These are phyloP conservation scores for Coniochaeta ligniaria DNA, from an alignment of 2,329 filamentous ascomycete species.

Conservation along the genomic window DNA sequence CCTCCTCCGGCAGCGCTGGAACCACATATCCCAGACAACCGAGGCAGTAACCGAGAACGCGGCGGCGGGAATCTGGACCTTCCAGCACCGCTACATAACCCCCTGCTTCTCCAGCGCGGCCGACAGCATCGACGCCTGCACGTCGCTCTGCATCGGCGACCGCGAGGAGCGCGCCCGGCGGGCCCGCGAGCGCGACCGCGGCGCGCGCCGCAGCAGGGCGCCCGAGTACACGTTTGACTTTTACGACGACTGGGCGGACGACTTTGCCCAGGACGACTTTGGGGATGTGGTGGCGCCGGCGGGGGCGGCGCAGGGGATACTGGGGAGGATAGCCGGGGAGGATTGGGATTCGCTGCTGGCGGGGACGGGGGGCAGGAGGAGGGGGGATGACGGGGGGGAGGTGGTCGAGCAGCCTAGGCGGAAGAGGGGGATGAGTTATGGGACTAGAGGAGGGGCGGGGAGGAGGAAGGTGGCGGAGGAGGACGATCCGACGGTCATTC, in stretches of 20 bases:
- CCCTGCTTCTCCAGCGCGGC: conserved; percentile 69
- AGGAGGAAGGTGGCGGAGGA: conserved; percentile 38
- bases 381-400: conserved; percentile 20
- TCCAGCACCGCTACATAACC: conserved; percentile 76
- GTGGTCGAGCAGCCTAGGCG: conserved; percentile 59
- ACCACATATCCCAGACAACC: conserved; percentile 84
- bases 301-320: conserved; percentile 48
- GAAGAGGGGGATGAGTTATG: conserved; percentile 86
- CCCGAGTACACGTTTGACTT: conserved; percentile 85
- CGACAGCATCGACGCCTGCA: conserved; percentile 64
- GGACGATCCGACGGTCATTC: conserved; percentile 84
- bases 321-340: conserved; percentile 37
- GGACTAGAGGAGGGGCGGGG: conserved; percentile 46
- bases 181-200: conserved; percentile 53
- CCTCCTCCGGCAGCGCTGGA: conserved; percentile 86
- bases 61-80: conserved; percentile 84
- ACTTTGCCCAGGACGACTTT: conserved; percentile 16
- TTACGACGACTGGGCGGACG: conserved; percentile 91
- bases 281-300: conserved; percentile 37
- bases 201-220: conserved; percentile 44
- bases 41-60: conserved; percentile 86
- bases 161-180: conserved; percentile 69
- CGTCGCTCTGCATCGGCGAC: conserved; percentile 62
- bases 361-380: conserved; percentile 30
- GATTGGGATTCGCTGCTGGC: conserved; percentile 80